These are phyloP conservation scores for Globisporangium heterothallicum DNA, from an alignment of 352 stramenopile genomes.

Conservation along the genomic window DNA sequence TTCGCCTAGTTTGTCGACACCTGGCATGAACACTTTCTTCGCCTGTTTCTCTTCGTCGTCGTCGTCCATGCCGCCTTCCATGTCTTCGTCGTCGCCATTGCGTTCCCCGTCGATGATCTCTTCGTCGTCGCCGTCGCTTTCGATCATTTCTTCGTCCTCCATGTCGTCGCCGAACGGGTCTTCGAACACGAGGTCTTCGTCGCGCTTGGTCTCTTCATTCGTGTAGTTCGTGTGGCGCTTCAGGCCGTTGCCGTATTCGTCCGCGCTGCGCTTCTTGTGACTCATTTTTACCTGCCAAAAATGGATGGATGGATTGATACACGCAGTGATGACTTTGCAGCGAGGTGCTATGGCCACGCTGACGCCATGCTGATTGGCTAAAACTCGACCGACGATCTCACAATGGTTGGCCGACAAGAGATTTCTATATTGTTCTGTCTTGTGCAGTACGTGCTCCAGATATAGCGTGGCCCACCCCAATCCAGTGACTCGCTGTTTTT, in stretches of 20 bases:
- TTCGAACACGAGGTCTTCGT: slow-evolving; percentile 80
- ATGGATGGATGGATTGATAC: slow-evolving; percentile 11
- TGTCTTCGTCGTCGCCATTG: slow-evolving; percentile 40
- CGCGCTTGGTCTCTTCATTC: slow-evolving; percentile 21
- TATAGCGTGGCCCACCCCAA: slow-evolving; percentile 18
- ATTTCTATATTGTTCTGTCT: slow-evolving; percentile 19
- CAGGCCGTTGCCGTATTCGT: slow-evolving; percentile 28
- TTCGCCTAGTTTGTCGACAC: slow-evolving; percentile 85
- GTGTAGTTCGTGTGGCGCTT: slow-evolving; percentile 51
- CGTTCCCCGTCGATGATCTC: slow-evolving; percentile 46
- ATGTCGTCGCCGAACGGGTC: slow-evolving; percentile 87
- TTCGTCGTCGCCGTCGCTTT: slow-evolving; percentile 69
- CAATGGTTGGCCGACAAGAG: slow-evolving; percentile 12
- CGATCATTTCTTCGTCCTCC: slow-evolving; percentile 89
- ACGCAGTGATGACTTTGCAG: neutral
- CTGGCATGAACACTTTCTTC: slow-evolving; percentile 93
- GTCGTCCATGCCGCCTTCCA: slow-evolving; percentile 55
- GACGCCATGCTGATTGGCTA: slow-evolving; percentile 8
- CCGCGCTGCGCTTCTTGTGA: slow-evolving; percentile 66
- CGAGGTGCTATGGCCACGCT: slow-evolving; percentile 6
- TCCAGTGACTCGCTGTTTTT: slow-evolving; percentile 11
- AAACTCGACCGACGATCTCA: slow-evolving; percentile 2
- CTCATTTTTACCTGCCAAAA: slow-evolving; percentile 33
- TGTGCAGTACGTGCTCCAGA: slow-evolving; percentile 3
- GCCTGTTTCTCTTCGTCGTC: slow-evolving; percentile 45